phyloP scores from a whole-genome alignment of 768 basidiomycete genomes.

The Pulveroboletus sp. region DNA sequence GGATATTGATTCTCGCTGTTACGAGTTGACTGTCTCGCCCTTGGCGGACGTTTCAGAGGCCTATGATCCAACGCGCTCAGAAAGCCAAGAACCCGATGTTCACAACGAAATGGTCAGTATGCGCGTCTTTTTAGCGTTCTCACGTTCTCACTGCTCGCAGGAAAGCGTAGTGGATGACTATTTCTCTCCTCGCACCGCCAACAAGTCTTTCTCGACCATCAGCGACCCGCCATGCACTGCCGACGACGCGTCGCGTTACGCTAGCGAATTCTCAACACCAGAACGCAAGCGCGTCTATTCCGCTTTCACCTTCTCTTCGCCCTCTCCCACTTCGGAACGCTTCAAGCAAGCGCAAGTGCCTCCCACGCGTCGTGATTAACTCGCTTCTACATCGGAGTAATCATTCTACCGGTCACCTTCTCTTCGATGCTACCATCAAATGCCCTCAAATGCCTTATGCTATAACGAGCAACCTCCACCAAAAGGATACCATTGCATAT shows the following conservation, averaged over 20 bases:
- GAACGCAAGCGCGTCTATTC: conserved; percentile 72
- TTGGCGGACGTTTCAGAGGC: conserved; percentile 75
- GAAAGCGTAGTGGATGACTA: conserved; percentile 57
- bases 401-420: not conserved
- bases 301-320: conserved; percentile 77
- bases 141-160: conserved; percentile 29
- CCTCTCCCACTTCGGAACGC: conserved; percentile 59
- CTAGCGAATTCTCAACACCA: conserved; percentile 69
- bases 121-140: not conserved
- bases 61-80: conserved; percentile 46
- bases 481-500: conserved; percentile 30
- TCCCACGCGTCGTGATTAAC: conserved; percentile 25
- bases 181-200: conserved; percentile 29
- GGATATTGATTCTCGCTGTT: conserved; percentile 69
- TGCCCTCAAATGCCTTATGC: not conserved
- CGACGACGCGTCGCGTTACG: conserved; percentile 61
- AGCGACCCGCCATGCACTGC: conserved; percentile 25
- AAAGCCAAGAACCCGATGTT: conserved; percentile 39
- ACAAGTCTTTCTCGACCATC: conserved; percentile 30
- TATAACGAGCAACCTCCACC: conserved; percentile 6
- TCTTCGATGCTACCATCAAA: not conserved
- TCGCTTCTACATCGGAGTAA: conserved; percentile 21
- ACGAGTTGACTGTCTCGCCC: conserved; percentile 75
- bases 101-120: conserved; percentile 48
- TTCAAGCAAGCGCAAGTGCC: conserved; percentile 43